These are phyloP conservation scores for Cutaneotrichosporon cyanovorans DNA, from an alignment of 1,284 basidiomycete species.

Conservation along the genomic window DNA sequence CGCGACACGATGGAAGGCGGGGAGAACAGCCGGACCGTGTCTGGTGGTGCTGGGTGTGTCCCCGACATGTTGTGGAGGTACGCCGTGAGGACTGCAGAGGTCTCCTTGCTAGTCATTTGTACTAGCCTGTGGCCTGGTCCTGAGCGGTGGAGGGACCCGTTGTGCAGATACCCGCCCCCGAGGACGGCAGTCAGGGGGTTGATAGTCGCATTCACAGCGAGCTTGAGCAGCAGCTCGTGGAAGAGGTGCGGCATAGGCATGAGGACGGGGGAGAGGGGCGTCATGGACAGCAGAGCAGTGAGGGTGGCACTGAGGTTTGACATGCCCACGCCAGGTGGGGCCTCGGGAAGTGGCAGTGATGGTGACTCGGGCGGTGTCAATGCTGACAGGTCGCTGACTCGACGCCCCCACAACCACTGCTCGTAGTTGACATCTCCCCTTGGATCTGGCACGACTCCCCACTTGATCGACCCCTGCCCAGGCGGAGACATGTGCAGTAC, in stretches of 20 bases:
- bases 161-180: conserved; percentile 56
- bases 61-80: conserved; percentile 46
- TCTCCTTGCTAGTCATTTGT: conserved; percentile 57
- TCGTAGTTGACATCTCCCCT: conserved; percentile 40
- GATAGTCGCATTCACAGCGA: conserved; percentile 76
- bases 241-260: conserved; percentile 63
- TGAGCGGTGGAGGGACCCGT: conserved; percentile 61
- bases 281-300: conserved; percentile 55
- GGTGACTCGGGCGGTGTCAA: conserved; percentile 24
- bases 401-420: conserved; percentile 25
- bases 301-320: conserved; percentile 59
- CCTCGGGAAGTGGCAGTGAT: conserved; percentile 49
- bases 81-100: conserved; percentile 52
- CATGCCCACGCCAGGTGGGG: conserved; percentile 48
- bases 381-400: conserved; percentile 8
- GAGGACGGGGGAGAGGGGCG: conserved; percentile 59
- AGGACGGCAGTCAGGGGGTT: conserved; percentile 82
- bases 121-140: conserved; percentile 49
- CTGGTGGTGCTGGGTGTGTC: conserved; percentile 17
- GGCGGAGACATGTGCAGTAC: conserved; percentile 53
- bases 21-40: conserved; percentile 35
- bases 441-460: conserved; percentile 71
- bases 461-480: conserved; percentile 58
- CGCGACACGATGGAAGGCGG: conserved; percentile 44
- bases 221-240: conserved; percentile 66